Base-by-base conservation (phyloP, 345 rosid species). In the Melaleuca quinquenervia region DNA sequence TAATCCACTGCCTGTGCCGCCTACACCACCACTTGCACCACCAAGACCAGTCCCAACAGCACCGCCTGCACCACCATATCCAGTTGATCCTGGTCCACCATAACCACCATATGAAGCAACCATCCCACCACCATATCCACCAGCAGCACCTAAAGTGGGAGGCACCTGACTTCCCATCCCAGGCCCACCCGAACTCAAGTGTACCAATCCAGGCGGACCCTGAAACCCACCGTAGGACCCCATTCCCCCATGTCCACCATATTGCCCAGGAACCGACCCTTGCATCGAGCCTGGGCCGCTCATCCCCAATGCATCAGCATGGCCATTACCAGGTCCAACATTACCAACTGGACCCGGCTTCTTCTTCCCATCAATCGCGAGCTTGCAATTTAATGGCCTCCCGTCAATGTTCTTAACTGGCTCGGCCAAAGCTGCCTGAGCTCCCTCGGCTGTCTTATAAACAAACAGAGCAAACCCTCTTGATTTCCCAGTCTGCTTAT, bases 361-460 rank as follows among this genome's bases (percentile, higher is more conserved):
- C 82, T 91, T 93, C 92, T 93, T 93, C 83, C 96, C 96, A 27
- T 95, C 96, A 55, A 88, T 92, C 29, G 98, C 98, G 83, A 94
- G 86, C 45, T 90, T 91, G 50, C 93, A 91, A 49, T 82, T 41
- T 15, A 91, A 82, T 82, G 89, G 91, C 82, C 88, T 89, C 50
- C 93, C 93, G 55, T 91, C 92, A 50, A 91, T 82, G 44, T 16
- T 87, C 89, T 91, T 91, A 51, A 84, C 27, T 14, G 92, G 89
- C 8, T 91, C 92, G 3, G 85, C 88, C 85, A 91, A 84, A 3
- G 92, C 92, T 0, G 88, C 89, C 85, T 85, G 87, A 1, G 91
- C 93, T 24, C 92, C 92, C 27, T 89, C 92, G 82, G 86, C 91
- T 6, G 86, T 90, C 89, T 89, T 90, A 54, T 90, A 91, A 21